phyloP scores from a whole-genome alignment of 257 asterid genomes.

The Solanum etuberosum region DNA sequence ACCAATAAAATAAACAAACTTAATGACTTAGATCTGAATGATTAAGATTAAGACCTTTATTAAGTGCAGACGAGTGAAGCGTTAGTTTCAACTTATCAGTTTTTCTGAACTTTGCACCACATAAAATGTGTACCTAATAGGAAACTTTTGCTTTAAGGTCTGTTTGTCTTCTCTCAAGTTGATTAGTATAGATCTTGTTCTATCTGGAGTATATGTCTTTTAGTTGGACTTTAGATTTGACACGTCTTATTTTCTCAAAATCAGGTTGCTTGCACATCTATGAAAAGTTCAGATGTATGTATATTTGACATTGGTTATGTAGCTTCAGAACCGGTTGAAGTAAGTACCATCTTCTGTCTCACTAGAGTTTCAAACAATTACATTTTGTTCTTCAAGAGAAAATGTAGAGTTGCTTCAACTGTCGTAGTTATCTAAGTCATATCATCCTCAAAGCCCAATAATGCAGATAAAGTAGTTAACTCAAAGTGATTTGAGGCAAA shows the following conservation, averaged over 20 bases:
- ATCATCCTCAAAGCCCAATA: neutral
- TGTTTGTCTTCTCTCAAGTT: neutral
- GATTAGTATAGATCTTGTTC: neutral
- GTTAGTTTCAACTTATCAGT: neutral
- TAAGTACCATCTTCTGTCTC: slow-evolving; percentile 30
- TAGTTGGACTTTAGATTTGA: neutral
- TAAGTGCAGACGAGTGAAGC: neutral
- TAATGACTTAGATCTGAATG: neutral
- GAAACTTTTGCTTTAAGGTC: neutral
- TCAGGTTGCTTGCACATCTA: slow-evolving; percentile 81
- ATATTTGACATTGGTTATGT: slow-evolving; percentile 74
- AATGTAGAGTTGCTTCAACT: neutral
- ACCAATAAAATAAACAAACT: neutral
- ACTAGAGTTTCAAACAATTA: slow-evolving; percentile 1
- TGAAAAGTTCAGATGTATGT: slow-evolving; percentile 47
- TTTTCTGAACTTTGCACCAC: neutral
- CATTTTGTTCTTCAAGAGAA: neutral
- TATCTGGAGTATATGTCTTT: neutral
- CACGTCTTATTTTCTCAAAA: neutral
- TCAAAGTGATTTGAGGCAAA: neutral
- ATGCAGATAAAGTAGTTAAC: neutral
- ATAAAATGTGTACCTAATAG: neutral
- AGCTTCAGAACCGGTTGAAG: slow-evolving; percentile 73
- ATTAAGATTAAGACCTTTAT: neutral
- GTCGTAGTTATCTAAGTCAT: neutral